Evolutionary conservation across 345 rosid species (phyloP), one percentile per base, ranked within the genome.

Genomic region (Arabis alpina): DNA sequence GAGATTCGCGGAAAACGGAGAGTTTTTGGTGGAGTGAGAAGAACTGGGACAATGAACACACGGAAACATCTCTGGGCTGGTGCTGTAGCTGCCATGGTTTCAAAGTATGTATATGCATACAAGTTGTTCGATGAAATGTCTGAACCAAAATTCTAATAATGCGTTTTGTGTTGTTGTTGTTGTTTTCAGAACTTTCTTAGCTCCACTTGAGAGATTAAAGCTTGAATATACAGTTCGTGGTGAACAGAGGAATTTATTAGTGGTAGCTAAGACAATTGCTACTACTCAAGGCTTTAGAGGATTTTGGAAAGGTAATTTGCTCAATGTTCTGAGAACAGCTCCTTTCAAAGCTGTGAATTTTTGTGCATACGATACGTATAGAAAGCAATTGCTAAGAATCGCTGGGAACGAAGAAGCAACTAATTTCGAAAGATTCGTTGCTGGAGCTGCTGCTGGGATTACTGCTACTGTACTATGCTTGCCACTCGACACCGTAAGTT

Each of bases 361-460:
- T 76, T 93, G 86, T 76, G 96, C 94, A 19, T 90, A 88, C 69
- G 98, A 93, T 77, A 84, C 87, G 1, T 93, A 93, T 42, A 83
- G 92, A 79, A 84, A 66, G 80, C 87, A 82, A 16, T 77, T 90
- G 75, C 62, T 87, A 71, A 88, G 80, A 72, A 16, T 80, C 54
- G 74, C 94, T 52, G 80, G 87, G 54, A 93, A 86, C 45, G 83
- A 88, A 68, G 97, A 90, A 79, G 72, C 86, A 4, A 85, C 97
- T 1, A 90, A 93, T 67, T 85, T 88, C 52, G 92, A 93, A 83
- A 82, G 98, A 82, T 88, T 93, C 14, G 61, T 91, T 71, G 93
- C 98, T 36, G 97, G 98, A 57, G 98, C 97, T 65, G 86, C 93
- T 0, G 96, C 98, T 72, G 98, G 97, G 79, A 81, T 93, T 54